Percentiles rank a stretch among this genome's conserved stretches.
phyloP scores from a whole-genome alignment of 495 filamentous ascomycete species.

The Opeltia flavorubescens region DNA sequence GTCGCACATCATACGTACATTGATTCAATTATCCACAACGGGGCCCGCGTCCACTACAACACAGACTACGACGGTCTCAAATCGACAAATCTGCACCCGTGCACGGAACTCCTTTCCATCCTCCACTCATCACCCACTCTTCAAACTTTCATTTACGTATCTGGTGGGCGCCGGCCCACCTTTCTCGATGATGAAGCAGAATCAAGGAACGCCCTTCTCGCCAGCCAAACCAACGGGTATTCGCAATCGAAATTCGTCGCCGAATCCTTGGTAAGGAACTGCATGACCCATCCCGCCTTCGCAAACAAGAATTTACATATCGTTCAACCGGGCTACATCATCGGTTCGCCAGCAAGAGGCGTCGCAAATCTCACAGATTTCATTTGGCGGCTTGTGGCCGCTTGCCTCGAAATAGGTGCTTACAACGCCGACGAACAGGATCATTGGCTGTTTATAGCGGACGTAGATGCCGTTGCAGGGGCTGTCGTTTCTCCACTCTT shows the following conservation, averaged over 20 bases:
- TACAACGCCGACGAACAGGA: constrained; percentile 14
- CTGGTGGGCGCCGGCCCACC: constrained; percentile 16
- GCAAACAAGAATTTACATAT: constrained; percentile 4
- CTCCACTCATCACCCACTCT: neutral
- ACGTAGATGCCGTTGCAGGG: constrained; percentile 13
- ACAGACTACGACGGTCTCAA: constrained; percentile 12
- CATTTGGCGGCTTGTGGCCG: constrained; percentile 22
- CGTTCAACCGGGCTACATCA: constrained; percentile 19
- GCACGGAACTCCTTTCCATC: constrained; percentile 13
- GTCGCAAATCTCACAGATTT: constrained; percentile 17
- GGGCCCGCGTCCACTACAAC: constrained; percentile 20
- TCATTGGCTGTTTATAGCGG: constrained; percentile 15
- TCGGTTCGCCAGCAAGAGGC: constrained; percentile 9
- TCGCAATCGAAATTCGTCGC: constrained; percentile 22
- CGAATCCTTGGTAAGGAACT: constrained; percentile 12
- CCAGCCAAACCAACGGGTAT: constrained; percentile 14
- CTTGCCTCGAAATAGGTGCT: constrained; percentile 13
- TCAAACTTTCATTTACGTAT: constrained; percentile 14
- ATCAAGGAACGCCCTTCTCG: constrained; percentile 1
- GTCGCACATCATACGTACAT: too few relatives aligned
- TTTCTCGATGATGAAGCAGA: neutral
- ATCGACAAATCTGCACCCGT: constrained; percentile 18
- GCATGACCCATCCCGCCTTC: constrained; percentile 1
- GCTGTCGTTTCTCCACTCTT: neutral
- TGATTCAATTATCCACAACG: constrained; percentile 22